Percentiles rank a stretch among this genome's conserved stretches.
phyloP scores from a whole-genome alignment of 1,284 basidiomycete genomes.

The Wallemia mellicola region DNA sequence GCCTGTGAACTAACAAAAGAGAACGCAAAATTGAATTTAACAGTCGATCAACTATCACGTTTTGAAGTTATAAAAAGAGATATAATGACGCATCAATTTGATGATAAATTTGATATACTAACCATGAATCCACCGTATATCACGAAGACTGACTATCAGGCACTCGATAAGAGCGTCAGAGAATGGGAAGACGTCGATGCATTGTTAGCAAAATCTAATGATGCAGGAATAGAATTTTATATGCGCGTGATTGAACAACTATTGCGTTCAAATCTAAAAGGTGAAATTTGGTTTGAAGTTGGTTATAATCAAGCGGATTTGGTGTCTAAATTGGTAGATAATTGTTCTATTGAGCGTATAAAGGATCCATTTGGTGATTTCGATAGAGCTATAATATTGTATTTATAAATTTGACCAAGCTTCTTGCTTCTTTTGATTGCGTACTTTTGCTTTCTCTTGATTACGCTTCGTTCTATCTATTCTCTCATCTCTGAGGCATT shows the following conservation, averaged over 20 bases:
- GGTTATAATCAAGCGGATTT: background rate
- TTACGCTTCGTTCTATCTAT: background rate
- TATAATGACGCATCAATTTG: no score
- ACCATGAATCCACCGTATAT: background rate
- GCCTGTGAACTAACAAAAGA: background rate
- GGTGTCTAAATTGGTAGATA: background rate
- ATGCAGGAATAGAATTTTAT: background rate
- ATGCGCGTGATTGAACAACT: background rate
- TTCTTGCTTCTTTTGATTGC: background rate
- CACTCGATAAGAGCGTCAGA: background rate
- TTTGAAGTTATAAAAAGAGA: background rate
- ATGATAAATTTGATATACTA: no score
- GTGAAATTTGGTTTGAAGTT: background rate
- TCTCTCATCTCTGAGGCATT: background rate
- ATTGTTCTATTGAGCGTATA: background rate
- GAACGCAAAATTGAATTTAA: background rate
- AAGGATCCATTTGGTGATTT: background rate
- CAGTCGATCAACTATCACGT: background rate
- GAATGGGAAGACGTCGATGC: background rate
- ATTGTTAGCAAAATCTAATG: background rate
- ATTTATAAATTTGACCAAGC: background rate
- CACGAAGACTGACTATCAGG: background rate
- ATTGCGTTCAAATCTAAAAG: background rate
- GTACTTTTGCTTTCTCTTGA: background rate
- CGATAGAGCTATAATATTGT: background rate